Evolutionary conservation across 2,329 filamentous ascomycete species (phyloP), one percentile per base, ranked within the genome.

Genomic region (Fusarium mundagurra): DNA sequence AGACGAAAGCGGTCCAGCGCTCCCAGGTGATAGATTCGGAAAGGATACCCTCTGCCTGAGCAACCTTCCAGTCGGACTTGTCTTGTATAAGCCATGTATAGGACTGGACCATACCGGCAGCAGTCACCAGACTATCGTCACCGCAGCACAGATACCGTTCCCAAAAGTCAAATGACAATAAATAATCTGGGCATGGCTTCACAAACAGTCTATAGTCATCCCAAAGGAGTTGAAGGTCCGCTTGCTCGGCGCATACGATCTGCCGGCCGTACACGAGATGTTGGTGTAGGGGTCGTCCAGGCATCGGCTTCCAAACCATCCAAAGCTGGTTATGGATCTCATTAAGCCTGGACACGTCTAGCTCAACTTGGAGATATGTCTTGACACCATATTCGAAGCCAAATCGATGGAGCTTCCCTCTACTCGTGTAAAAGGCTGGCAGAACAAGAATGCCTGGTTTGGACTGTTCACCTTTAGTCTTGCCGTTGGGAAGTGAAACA

Each of bases 401-500:
- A 2, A 50, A 22, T 10, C 47, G 47, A 33, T 50, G 11, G 8
- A 50, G 47, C 3, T 33, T n/a, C 8, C 47, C 29, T n/a, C 13
- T n/a, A 0, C 10, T n/a, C 1, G 11, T 6, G 3, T 33, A 50
- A 3, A 50, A 22, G 3, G 29, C 22, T 0, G 29, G 47, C 3
- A 33, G 29, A 6, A 50, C 16, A 10, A 50, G 47, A 18, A 4
- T 14, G 2, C 8, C 16, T 4, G 16, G 29, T 6, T 18, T 24
- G 0, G 22, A 14, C 8, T 14, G 4, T 4, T 13, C 5, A 0
- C 18, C 0, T 5, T 0, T 33, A 5, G 8, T 33, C 8, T 8
- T 2, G 3, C 2, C 3, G 0, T 33, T 9, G 0, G 29, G 47
- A 2, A 50, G 29, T n/a, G 16, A 24, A 50, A 33, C 0, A 33